Conservation (phyloP, 2,329 filamentous ascomycete genomes). For the Phialocephala subalpina region DNA sequence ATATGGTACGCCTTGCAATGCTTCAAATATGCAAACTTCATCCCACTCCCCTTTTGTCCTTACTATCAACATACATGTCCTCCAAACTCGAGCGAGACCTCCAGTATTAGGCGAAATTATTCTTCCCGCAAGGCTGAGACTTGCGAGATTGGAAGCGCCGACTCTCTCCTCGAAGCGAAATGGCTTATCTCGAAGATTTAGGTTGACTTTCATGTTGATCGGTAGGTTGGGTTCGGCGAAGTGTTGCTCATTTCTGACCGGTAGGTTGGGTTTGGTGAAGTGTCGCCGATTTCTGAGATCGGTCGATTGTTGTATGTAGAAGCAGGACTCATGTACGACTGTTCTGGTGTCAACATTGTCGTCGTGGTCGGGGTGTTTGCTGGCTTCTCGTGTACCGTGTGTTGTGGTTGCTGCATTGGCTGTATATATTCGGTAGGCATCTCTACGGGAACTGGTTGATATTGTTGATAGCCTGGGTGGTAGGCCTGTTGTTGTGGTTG, state of each 20-base stretch:
- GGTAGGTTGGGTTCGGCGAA: not conserved
- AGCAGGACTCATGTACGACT: not conserved
- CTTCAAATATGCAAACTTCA: not conserved
- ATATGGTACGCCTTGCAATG: conserved; percentile 5
- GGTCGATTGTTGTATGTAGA: conserved; percentile 1
- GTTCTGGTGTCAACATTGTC: not conserved
- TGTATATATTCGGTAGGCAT: conserved; percentile 7
- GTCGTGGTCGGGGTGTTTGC: not conserved
- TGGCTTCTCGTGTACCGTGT: not conserved
- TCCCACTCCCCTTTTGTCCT: not conserved
- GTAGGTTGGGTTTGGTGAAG: not conserved
- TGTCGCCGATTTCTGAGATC: conserved; percentile 7
- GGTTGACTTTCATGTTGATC: no score
- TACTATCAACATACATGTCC: not conserved
- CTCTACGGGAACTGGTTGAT: conserved; percentile 6
- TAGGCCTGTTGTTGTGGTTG: not conserved
- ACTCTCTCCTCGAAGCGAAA: not conserved
- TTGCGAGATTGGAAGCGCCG: not conserved
- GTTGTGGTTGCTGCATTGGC: not conserved
- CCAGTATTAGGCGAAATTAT: not conserved
- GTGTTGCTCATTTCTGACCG: not conserved
- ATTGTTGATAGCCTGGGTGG: not conserved
- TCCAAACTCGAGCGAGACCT: not conserved
- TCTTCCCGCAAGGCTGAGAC: not conserved
- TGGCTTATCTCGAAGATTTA: not conserved